These are phyloP conservation scores for Cladorrhinum sp. DNA, from an alignment of 2,329 filamentous ascomycete genomes.

Conservation along the genomic window DNA sequence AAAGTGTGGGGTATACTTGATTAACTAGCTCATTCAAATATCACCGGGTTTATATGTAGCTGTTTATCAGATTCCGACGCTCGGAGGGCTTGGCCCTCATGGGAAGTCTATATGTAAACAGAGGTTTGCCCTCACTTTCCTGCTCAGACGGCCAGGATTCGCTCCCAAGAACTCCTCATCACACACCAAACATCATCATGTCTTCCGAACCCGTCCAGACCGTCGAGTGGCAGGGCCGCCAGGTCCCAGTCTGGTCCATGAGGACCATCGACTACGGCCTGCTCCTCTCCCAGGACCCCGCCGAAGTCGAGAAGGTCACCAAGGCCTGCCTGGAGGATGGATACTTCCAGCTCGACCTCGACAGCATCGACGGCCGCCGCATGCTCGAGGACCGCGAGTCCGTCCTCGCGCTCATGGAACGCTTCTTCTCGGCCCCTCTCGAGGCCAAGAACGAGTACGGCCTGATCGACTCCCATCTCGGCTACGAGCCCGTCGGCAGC, in stretches of 20 bases:
- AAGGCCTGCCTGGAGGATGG: conserved; percentile 49
- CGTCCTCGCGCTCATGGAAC: conserved; percentile 52
- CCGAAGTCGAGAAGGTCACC: conserved; percentile 51
- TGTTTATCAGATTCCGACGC: background rate
- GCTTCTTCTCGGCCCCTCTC: conserved; percentile 51
- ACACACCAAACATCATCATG: conserved; percentile 30
- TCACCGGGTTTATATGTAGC: background rate
- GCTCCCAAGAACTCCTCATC: background rate
- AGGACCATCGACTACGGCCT: conserved; percentile 51
- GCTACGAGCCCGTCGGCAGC: conserved; percentile 49
- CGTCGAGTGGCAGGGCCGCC: conserved; percentile 48
- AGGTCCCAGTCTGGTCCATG: conserved; percentile 50
- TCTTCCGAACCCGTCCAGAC: conserved; percentile 42
- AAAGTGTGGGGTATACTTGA: conserved; percentile 1
- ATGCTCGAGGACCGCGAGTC: conserved; percentile 52
- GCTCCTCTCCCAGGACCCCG: conserved; percentile 53
- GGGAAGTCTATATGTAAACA: background rate
- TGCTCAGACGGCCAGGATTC: background rate
- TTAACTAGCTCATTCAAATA: conserved; percentile 8
- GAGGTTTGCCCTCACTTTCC: background rate
- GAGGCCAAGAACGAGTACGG: conserved; percentile 57
- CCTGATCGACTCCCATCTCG: conserved; percentile 51
- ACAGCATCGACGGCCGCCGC: conserved; percentile 51
- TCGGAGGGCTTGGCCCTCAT: background rate
- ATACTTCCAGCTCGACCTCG: conserved; percentile 55